A percentile compares a stretch with the other conserved stretches of the same genome.
These are phyloP conservation scores for Solanum microdontum DNA, from an alignment of 257 asterid species.

Conservation along the genomic window DNA sequence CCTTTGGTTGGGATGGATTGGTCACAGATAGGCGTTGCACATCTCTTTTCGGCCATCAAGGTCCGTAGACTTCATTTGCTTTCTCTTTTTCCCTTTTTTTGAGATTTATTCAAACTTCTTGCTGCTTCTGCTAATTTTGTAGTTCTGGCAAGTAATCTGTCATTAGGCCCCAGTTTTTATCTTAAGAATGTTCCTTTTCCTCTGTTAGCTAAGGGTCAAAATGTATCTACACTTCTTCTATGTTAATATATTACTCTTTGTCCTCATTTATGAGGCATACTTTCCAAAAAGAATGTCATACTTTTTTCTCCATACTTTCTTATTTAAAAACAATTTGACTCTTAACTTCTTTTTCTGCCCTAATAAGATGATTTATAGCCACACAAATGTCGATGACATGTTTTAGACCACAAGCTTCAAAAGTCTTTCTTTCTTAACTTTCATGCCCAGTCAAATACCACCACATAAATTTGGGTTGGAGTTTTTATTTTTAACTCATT, in stretches of 20 bases:
- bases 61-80: conserved; percentile 17
- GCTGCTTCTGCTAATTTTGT: not conserved
- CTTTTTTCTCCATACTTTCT: not conserved
- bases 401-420: not conserved
- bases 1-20: conserved; percentile 98
- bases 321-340: not conserved
- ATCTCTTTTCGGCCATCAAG: conserved; percentile 98
- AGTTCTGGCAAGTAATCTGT: not conserved
- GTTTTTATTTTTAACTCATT: not conserved
- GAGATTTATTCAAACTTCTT: not conserved
- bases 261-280: not conserved
- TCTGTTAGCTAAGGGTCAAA: not conserved
- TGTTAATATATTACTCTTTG: not conserved
- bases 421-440: not conserved
- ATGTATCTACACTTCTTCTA: not conserved
- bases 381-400: not conserved
- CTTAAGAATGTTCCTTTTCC: not conserved
- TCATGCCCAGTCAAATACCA: not conserved
- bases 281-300: not conserved
- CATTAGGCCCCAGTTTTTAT: not conserved
- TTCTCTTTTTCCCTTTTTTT: not conserved
- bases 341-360: not conserved
- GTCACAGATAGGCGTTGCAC: conserved; percentile 89
- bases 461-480: not conserved
- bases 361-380: not conserved